Evolutionary conservation across 179 eudicot genomes (phyloP), one percentile per base, ranked within the genome.

Genomic region (Beta macrorhiza): DNA sequence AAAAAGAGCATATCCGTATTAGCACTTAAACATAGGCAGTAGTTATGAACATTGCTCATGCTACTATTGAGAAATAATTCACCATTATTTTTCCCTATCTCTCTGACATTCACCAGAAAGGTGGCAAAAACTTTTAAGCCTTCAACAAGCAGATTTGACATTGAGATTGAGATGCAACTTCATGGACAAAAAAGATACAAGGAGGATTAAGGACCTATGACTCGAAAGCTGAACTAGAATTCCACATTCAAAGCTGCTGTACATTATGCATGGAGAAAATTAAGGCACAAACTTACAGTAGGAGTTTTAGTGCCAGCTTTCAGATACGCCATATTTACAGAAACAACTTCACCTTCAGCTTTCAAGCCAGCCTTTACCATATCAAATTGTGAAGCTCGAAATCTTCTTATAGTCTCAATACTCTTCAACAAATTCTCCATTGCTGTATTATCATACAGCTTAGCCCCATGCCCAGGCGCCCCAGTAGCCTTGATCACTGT

Each of bases 231-330:
- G 25, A 55, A 37, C 51, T 37, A 56, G 3, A 7, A 55, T 22
- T 2, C 63, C 20, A 74, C 13, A 53, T 6, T 2, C 55, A 70
- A 45, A 8, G 11, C 56, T 71, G 19, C n/a, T 10, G 42, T 53
- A 52, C 2, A 16, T 15, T 25, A 32, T 5, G 42, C 61, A 55
- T 29, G 7, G 20, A 1, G 5, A 74, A 32, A 63, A 75, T 70
- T 55, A 74, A 78, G 81, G 75, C 47, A 78, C 17, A 61, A 29
- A 84, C 91, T 87, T 82, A 95, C 99, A 76, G 94, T 91, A 52
- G 99, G 98, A 72, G 98, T 87, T 64, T 89, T 91, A n/a, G 98
- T 95, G 86, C 98, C 99, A 78, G 95, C 95, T 90, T 95, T 95
- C 62, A 95, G 82, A 85, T 87, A 93, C 32, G 79, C 99, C 95